A percentile compares a stretch with the other conserved stretches of the same genome.
phyloP scores from a whole-genome alignment of 2,329 filamentous ascomycete species.

The Sclerotinia glacialis region DNA sequence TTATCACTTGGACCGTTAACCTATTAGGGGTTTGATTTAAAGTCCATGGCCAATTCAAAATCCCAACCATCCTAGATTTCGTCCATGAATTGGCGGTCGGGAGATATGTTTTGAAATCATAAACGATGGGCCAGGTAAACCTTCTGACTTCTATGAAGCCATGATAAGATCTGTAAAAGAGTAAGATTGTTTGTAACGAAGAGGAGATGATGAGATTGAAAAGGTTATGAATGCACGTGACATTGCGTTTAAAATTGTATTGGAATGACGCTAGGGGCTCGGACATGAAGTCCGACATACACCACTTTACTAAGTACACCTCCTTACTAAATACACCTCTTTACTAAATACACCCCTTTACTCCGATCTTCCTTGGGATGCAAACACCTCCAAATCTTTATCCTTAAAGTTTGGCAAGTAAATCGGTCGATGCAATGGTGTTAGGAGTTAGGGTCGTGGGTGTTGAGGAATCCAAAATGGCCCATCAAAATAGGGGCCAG shows the following conservation, averaged over 20 bases:
- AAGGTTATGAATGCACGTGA: no score
- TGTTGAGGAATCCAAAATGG: background rate
- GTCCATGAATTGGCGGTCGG: background rate
- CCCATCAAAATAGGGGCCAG: background rate
- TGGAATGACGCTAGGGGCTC: no score
- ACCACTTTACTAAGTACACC: no score
- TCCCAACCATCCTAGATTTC: background rate
- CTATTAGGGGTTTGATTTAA: no score
- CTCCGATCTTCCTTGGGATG: slow-evolving; percentile 23
- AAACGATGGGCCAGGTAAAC: background rate
- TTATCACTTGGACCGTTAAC: background rate
- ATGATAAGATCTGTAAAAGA: background rate
- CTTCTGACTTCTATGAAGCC: background rate
- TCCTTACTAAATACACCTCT: no score
- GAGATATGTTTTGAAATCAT: background rate
- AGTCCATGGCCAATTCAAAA: no score
- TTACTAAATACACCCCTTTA: no score
- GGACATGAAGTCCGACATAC: no score
- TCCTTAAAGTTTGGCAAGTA: slow-evolving; percentile 23
- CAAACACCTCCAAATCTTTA: slow-evolving; percentile 3
- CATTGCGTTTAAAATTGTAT: background rate
- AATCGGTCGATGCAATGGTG: background rate
- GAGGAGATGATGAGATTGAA: background rate
- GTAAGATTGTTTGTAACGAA: background rate
- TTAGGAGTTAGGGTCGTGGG: background rate